Evolutionary conservation across 768 basidiomycete species (phyloP).

Genomic region (Panaeolus papilionaceus): DNA sequence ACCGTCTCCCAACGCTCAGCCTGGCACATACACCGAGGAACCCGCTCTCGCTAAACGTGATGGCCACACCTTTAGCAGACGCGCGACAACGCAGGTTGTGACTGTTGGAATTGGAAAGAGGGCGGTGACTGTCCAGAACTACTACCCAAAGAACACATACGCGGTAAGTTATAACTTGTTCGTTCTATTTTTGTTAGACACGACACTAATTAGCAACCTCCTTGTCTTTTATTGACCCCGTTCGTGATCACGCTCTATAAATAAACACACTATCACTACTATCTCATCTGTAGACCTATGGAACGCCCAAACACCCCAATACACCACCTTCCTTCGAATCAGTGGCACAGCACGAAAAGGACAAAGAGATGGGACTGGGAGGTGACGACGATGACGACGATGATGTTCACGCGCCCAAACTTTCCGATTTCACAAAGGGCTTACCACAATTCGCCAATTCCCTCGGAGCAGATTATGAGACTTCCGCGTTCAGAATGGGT

Average conservation of each 20-base stretch:
- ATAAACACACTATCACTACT: not conserved
- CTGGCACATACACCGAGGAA: not conserved
- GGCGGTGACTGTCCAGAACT: not conserved
- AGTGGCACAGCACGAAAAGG: constrained; percentile 7
- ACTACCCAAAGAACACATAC: constrained; percentile 2
- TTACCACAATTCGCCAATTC: constrained; percentile 7
- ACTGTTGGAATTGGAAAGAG: constrained; percentile 3
- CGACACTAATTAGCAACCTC: not conserved
- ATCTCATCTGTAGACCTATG: not conserved
- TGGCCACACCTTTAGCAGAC: constrained; percentile 6
- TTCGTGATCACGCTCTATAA: not conserved
- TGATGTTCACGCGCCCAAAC: constrained; percentile 5
- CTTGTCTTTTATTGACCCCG: not conserved
- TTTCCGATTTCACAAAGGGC: constrained; percentile 2
- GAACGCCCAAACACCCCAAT: not conserved
- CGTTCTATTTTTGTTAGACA: not conserved
- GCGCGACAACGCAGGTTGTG: not conserved
- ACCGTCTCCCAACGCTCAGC: not conserved
- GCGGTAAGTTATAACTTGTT: not conserved
- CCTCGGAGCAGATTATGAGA: constrained; percentile 2
- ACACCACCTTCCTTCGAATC: not conserved
- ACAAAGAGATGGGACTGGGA: not conserved
- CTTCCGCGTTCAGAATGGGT: constrained; percentile 1
- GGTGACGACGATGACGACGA: constrained; percentile 10
- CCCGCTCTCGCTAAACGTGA: not conserved